Conservation (phyloP, 768 basidiomycete species). For the Dentipellis sp. region DNA sequence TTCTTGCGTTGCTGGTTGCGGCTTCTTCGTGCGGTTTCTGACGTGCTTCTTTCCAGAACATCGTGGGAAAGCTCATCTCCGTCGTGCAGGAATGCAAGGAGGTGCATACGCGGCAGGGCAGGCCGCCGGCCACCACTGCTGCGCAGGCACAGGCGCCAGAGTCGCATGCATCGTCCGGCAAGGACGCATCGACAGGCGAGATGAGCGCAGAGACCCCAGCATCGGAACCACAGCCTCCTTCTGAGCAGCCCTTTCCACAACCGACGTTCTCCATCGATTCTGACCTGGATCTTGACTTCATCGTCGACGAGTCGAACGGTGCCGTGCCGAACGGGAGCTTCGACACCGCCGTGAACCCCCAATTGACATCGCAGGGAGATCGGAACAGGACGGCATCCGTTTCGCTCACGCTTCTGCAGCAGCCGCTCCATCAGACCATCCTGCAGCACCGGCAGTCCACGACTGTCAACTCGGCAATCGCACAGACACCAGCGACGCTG, state of each 20-base stretch:
- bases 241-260: too few relatives aligned
- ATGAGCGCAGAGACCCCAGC: slow-evolving; percentile 23
- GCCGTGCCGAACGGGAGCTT: not conserved
- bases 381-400: slow-evolving; percentile 8
- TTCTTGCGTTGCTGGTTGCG: too few relatives aligned
- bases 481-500: slow-evolving; percentile 34
- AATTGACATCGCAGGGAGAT: not conserved
- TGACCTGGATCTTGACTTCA: slow-evolving; percentile 74
- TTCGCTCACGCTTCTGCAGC: slow-evolving; percentile 38
- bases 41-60: slow-evolving; percentile 38
- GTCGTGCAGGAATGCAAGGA: slow-evolving; percentile 77
- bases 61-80: slow-evolving; percentile 76
- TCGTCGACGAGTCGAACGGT: slow-evolving; percentile 35
- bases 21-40: not conserved
- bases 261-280: slow-evolving; percentile 35
- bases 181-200: slow-evolving; percentile 12
- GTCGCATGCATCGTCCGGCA: not conserved
- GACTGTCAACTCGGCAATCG: slow-evolving; percentile 21
- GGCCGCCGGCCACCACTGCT: slow-evolving; percentile 23
- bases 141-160: not conserved
- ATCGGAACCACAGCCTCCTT: too few relatives aligned
- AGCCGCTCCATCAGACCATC: slow-evolving; percentile 46
- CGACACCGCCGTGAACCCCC: not conserved
- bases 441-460: slow-evolving; percentile 34
- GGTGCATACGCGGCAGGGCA: slow-evolving; percentile 31